A percentile compares a stretch with the other conserved stretches of the same genome.
Conservation (phyloP, 83 land plant genomes). For the Thuja plicata region DNA sequence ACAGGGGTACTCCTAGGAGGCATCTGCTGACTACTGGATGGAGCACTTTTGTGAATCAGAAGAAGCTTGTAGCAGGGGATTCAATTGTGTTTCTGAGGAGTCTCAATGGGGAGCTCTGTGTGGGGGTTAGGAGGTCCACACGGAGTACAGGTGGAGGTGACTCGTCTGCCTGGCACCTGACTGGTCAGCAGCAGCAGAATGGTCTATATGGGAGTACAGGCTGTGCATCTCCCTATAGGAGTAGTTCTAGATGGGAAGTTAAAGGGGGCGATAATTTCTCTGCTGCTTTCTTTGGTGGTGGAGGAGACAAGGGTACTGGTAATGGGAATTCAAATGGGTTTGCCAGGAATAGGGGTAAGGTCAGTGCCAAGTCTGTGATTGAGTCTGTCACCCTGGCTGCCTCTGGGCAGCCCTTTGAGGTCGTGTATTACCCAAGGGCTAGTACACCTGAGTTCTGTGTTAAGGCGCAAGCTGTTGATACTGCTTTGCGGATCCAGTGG, state of each 20-base stretch:
- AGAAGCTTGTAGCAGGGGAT: conserved; percentile 98
- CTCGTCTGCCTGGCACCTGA: conserved; percentile 60
- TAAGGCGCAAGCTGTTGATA: conserved; percentile 66
- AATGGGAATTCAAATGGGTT: conserved; percentile 27
- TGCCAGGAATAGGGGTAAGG: conserved; percentile 61
- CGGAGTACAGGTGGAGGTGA: conserved; percentile 66
- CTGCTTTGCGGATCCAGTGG: conserved; percentile 86
- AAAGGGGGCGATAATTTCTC: conserved; percentile 18
- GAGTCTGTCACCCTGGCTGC: conserved; percentile 87
- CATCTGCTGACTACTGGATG: conserved; percentile 98
- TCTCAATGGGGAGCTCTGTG: conserved; percentile 90
- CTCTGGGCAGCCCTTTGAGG: conserved; percentile 81
- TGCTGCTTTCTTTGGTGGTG: background rate
- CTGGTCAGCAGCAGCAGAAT: conserved; percentile 9
- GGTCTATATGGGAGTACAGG: conserved; percentile 9
- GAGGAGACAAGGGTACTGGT: conserved; percentile 15
- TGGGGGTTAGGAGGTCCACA: conserved; percentile 88
- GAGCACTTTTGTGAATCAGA: conserved; percentile 97
- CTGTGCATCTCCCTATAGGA: conserved; percentile 28
- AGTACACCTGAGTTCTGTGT: conserved; percentile 97
- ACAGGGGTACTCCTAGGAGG: conserved; percentile 94
- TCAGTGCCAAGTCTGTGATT: conserved; percentile 73
- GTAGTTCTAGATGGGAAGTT: conserved; percentile 39
- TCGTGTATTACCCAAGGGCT: conserved; percentile 95
- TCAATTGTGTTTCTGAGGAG: conserved; percentile 92